Percentiles rank a stretch among this genome's conserved stretches.
These are phyloP conservation scores for Platanthera guangdongensis DNA, from an alignment of 106 monocot genomes.

Conservation along the genomic window DNA sequence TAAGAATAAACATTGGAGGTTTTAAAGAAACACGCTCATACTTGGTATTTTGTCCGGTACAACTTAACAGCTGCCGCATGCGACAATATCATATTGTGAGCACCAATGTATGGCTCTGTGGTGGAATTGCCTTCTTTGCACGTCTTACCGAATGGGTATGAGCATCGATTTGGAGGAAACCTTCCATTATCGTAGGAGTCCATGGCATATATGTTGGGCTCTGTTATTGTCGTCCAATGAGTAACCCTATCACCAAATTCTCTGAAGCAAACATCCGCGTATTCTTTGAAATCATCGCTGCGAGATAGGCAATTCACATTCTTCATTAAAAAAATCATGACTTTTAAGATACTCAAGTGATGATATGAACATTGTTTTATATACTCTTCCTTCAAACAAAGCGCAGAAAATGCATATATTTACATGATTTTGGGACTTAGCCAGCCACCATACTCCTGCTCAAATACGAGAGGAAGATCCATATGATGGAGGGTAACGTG, in stretches of 20 bases:
- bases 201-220: slow-evolving; percentile 34
- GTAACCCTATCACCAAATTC: slow-evolving; percentile 59
- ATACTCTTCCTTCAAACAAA: too few species aligned
- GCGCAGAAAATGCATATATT: background rate
- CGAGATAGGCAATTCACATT: background rate
- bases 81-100: slow-evolving; percentile 35
- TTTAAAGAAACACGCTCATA: background rate
- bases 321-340: too few species aligned
- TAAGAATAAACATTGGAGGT: too few species aligned
- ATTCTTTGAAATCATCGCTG: slow-evolving; percentile 53
- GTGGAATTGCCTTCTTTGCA: slow-evolving; percentile 47
- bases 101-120: slow-evolving; percentile 44
- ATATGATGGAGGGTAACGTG: slow-evolving; percentile 53
- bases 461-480: slow-evolving; percentile 59
- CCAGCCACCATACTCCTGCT: slow-evolving; percentile 61
- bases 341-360: too few species aligned
- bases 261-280: slow-evolving; percentile 55
- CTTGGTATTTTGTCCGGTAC: slow-evolving; percentile 47
- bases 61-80: slow-evolving; percentile 33
- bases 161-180: slow-evolving; percentile 36
- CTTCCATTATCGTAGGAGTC: slow-evolving; percentile 31
- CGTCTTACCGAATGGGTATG: slow-evolving; percentile 38
- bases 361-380: too few species aligned
- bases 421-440: slow-evolving; percentile 58
- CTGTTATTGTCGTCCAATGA: slow-evolving; percentile 55